These are phyloP conservation scores for Wickerhamomyces tratensis DNA, from an alignment of 805 yeast genomes.

Conservation along the genomic window DNA sequence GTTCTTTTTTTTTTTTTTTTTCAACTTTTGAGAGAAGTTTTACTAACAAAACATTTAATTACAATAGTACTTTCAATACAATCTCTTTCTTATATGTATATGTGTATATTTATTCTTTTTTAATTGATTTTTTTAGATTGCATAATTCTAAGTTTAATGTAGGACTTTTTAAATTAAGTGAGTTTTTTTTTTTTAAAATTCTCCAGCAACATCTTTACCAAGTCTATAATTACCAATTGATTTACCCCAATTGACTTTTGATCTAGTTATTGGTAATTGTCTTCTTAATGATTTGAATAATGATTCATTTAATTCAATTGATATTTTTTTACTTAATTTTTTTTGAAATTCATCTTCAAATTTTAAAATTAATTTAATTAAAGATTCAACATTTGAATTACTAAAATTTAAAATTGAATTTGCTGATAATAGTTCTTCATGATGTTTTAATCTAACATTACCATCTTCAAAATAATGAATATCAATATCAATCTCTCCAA, in stretches of 20 bases:
- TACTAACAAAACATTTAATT: no score
- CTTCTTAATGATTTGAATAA: conserved; percentile 82
- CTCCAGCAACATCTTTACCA: conserved; percentile 67
- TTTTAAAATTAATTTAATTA: conserved; percentile 37
- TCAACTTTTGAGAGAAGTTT: no score
- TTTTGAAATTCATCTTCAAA: conserved; percentile 55
- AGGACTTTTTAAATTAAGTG: background rate
- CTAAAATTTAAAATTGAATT: background rate
- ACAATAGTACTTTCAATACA: no score
- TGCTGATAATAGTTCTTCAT: conserved; percentile 16
- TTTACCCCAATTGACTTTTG: conserved; percentile 91
- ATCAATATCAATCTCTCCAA: conserved; percentile 54
- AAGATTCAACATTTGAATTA: conserved; percentile 6
- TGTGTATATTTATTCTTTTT: no score
- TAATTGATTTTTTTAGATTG: no score
- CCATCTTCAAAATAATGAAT: conserved; percentile 96
- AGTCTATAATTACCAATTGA: conserved; percentile 84
- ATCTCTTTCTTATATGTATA: no score
- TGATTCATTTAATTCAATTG: conserved; percentile 65
- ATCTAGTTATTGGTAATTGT: conserved; percentile 83
- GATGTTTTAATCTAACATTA: conserved; percentile 63
- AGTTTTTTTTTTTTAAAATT: conserved; percentile 8
- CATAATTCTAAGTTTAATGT: background rate
- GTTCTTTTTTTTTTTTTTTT: no score
- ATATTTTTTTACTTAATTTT: conserved; percentile 43